Evolutionary conservation across 306 rosid species (phyloP), one percentile per base, ranked within the genome.

Genomic region (Lathyrus tuberosus): DNA sequence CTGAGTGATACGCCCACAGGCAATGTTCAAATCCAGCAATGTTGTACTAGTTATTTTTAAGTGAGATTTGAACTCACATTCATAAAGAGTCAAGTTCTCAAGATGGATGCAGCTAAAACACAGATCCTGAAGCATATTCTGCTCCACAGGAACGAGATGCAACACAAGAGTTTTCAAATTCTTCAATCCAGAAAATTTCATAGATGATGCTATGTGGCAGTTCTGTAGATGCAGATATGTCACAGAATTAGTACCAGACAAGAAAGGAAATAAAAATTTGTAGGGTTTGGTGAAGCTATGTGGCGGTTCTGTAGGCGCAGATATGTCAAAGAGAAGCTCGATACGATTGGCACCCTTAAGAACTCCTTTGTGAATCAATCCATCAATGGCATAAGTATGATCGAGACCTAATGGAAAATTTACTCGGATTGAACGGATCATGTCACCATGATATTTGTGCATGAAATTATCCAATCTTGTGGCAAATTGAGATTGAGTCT

Each of bases 91-190:
- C 4, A 54, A 12, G 37, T 24, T 33, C 13, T 11, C 61, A 22
- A 54, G 61, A 54, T 54, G 15, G 37, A 0, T 22, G 33, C 33
- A 24, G 6, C 24, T 54, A 0, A 33, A 24, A 54, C 5, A 54
- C 10, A 54, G 8, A 2, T 4, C 4, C 0, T 5, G 9, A 54
- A 54, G 15, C 61, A 24, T 0, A 26, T 54, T 9, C 15, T 54
- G 33, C 1, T 26, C 1, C 37, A 54, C 37, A 54, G 2, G 2
- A 54, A 54, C 62, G 2, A 2, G 1, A 5, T 24, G 37, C 15
- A 54, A 54, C 17, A 54, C 62, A 54, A 54, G 38, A 24, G 62
- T 54, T 26, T 4, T 54, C 62, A 54, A 54, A 24, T 11, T 11
- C 33, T 54, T 54, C 8, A 54, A 54, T 5, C 61, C 61, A 24